These are phyloP conservation scores for Cenchrus purpureus DNA, from an alignment of 176 grass and related monocot species.

Conservation along the genomic window DNA sequence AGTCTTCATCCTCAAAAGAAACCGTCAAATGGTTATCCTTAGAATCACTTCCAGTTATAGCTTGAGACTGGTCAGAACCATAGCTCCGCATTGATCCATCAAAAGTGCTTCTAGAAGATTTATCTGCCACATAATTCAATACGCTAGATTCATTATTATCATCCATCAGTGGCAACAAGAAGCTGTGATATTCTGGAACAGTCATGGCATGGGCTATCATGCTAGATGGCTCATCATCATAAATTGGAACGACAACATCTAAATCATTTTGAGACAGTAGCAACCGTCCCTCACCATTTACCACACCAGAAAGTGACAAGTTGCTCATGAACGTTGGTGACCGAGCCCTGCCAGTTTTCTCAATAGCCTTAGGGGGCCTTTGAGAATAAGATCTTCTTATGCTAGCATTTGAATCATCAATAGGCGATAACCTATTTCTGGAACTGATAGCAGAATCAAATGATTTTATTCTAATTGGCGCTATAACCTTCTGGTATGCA, in stretches of 20 bases:
- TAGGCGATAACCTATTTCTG: slow-evolving; percentile 34
- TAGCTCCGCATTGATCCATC: slow-evolving; percentile 31
- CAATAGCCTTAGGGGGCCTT: slow-evolving; percentile 63
- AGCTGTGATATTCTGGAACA: slow-evolving; percentile 67
- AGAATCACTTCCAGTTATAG: slow-evolving; percentile 53
- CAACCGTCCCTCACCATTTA: slow-evolving; percentile 61
- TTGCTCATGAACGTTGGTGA: slow-evolving; percentile 52
- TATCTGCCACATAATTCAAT: slow-evolving; percentile 30
- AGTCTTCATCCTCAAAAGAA: slow-evolving; percentile 83
- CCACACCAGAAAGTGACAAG: slow-evolving; percentile 51
- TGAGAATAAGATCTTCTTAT: slow-evolving; percentile 90
- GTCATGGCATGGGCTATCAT: slow-evolving; percentile 93
- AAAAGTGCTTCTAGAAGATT: slow-evolving; percentile 32
- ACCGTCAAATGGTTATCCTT: slow-evolving; percentile 73
- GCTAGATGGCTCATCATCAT: slow-evolving; percentile 90
- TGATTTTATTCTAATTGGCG: slow-evolving; percentile 72
- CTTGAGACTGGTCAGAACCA: slow-evolving; percentile 53
- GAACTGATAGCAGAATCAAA: slow-evolving; percentile 75
- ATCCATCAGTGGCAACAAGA: slow-evolving; percentile 49
- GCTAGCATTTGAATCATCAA: slow-evolving; percentile 48
- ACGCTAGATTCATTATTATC: slow-evolving; percentile 38
- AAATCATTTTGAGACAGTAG: slow-evolving; percentile 47
- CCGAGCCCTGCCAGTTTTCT: slow-evolving; percentile 48
- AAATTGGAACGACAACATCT: slow-evolving; percentile 78
- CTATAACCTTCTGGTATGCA: slow-evolving; percentile 53